Percentiles rank a stretch among this genome's conserved stretches.
Evolutionary conservation across 345 rosid genomes (phyloP).

Genomic region (Toxicodendron radicans): DNA sequence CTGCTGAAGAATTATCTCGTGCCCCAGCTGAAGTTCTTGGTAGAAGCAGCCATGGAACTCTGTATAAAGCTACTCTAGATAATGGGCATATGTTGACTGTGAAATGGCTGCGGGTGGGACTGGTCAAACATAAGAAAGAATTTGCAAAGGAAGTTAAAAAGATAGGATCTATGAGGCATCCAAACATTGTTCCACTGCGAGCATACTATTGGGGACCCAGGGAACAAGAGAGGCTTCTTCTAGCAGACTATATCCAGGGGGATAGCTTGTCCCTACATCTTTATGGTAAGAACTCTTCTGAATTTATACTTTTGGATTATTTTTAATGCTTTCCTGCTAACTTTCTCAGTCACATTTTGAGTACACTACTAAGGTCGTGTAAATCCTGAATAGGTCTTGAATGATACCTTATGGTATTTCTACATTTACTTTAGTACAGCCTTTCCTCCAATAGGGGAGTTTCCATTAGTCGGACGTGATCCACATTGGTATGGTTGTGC

Average conservation of each 20-base stretch:
- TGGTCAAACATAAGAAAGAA: slow-evolving; percentile 88
- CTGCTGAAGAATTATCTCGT: slow-evolving; percentile 87
- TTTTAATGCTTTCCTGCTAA: neutral
- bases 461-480: neutral
- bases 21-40: slow-evolving; percentile 99
- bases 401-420: neutral
- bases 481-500: neutral
- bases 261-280: slow-evolving; percentile 94
- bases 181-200: slow-evolving; percentile 70
- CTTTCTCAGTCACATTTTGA: neutral
- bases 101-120: slow-evolving; percentile 94
- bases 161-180: slow-evolving; percentile 73
- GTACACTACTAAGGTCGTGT: neutral
- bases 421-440: neutral
- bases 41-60: slow-evolving; percentile 94
- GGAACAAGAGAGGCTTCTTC: slow-evolving; percentile 92
- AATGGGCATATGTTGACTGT: slow-evolving; percentile 81
- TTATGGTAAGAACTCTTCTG: slow-evolving; percentile 60
- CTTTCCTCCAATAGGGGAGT: neutral
- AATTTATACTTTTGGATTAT: neutral
- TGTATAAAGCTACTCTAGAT: slow-evolving; percentile 87
- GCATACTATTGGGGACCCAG: slow-evolving; percentile 98
- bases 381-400: neutral
- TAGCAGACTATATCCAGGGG: slow-evolving; percentile 78
- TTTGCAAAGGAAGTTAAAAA: slow-evolving; percentile 85